These are phyloP conservation scores for Xylaria sp. DNA, from an alignment of 2,329 filamentous ascomycete species.

Conservation along the genomic window DNA sequence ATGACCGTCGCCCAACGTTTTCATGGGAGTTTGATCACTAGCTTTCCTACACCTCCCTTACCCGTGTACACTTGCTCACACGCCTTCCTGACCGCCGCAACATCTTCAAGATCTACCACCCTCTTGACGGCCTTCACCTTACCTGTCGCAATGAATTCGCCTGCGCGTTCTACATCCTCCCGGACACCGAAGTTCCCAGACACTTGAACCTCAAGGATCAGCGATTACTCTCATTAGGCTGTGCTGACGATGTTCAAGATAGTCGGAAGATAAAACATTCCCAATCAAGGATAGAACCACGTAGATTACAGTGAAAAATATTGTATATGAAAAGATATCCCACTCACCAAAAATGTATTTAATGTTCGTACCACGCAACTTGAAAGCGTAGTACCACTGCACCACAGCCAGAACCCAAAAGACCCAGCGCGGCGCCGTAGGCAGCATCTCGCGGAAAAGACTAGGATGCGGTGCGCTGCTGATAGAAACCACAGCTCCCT, in stretches of 20 bases:
- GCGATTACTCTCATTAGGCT: neutral
- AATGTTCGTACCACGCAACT: constrained; percentile 58
- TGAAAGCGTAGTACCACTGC: constrained; percentile 54
- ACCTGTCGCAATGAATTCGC: constrained; percentile 55
- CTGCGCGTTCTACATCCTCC: constrained; percentile 57
- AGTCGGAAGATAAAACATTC: neutral
- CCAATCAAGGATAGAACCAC: neutral
- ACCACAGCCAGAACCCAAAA: constrained; percentile 36
- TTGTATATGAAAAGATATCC: neutral
- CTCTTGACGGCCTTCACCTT: constrained; percentile 58
- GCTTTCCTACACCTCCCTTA: constrained; percentile 58
- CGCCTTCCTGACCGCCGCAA: constrained; percentile 56
- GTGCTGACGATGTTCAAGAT: neutral
- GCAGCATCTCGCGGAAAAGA: constrained; percentile 50
- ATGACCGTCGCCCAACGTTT: neutral
- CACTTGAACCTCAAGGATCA: constrained; percentile 42
- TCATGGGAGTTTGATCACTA: constrained; percentile 54
- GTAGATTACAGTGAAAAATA: neutral
- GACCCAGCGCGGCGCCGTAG: constrained; percentile 53
- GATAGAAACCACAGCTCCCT: constrained; percentile 57
- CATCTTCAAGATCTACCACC: constrained; percentile 56
- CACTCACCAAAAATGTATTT: constrained; percentile 53
- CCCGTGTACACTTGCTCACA: constrained; percentile 55
- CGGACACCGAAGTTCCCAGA: constrained; percentile 57
- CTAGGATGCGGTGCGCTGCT: constrained; percentile 52